Evolutionary conservation across 1,284 basidiomycete species (phyloP).

Genomic region (Waitea zeae): DNA sequence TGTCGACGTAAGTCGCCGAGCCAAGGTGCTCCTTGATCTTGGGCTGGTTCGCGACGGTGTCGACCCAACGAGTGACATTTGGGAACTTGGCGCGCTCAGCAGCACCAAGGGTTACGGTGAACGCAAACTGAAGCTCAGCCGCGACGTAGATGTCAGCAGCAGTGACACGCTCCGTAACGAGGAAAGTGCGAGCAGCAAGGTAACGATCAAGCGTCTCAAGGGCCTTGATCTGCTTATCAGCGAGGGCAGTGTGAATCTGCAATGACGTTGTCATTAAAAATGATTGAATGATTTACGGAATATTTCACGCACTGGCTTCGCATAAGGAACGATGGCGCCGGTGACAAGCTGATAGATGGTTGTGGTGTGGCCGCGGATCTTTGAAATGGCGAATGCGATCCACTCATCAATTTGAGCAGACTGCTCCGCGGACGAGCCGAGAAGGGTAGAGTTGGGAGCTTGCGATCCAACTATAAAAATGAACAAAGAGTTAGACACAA

Average conservation of each 20-base stretch:
- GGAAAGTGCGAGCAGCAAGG: constrained; percentile 72
- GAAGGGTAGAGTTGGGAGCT: constrained; percentile 46
- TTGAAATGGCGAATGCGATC: constrained; percentile 43
- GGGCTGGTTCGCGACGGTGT: constrained; percentile 77
- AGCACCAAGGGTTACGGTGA: constrained; percentile 42
- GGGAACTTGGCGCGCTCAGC: constrained; percentile 48
- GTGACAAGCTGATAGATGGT: constrained; percentile 18
- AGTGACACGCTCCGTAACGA: constrained; percentile 89
- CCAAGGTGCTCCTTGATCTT: constrained; percentile 53
- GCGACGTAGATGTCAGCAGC: constrained; percentile 77
- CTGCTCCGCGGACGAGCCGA: constrained; percentile 37
- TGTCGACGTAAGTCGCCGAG: constrained; percentile 46
- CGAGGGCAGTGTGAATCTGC: constrained; percentile 37
- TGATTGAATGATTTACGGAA: constrained; percentile 2
- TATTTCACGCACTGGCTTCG: constrained; percentile 35
- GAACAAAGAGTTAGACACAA: constrained; percentile 3
- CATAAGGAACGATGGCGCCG: constrained; percentile 34
- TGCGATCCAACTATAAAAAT: constrained; percentile 44
- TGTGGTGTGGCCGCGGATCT: constrained; percentile 20
- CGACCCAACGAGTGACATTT: constrained; percentile 69
- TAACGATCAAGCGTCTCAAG: constrained; percentile 57
- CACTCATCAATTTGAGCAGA: constrained; percentile 53
- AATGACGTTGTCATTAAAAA: background rate
- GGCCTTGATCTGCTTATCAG: constrained; percentile 34
- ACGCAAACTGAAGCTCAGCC: constrained; percentile 31